A percentile compares a stretch with the other conserved stretches of the same genome.
These are phyloP conservation scores for Penicillium pancosmium DNA, from an alignment of 495 filamentous ascomycete species.

Conservation along the genomic window DNA sequence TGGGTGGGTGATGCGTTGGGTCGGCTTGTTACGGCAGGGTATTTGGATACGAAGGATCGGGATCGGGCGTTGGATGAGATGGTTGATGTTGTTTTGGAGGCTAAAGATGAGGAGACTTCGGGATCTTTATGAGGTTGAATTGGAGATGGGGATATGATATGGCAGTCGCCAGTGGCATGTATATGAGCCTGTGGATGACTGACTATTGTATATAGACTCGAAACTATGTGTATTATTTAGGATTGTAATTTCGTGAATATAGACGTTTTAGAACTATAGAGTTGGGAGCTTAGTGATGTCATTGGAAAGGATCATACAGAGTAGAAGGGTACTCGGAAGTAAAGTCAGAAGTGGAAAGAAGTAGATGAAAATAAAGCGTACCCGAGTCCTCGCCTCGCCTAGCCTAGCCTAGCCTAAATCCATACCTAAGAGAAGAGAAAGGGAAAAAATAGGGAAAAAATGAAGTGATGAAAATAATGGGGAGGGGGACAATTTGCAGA, in stretches of 20 bases:
- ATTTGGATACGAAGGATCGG: constrained; percentile 12
- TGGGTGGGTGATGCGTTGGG: constrained; percentile 30
- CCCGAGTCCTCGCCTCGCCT: no score
- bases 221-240: neutral
- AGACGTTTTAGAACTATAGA: neutral
- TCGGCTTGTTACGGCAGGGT: constrained; percentile 18
- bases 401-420: no score
- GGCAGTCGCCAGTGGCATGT: no score
- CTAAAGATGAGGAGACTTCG: constrained; percentile 23
- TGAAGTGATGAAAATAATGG: no score
- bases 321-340: no score
- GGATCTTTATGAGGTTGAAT: neutral
- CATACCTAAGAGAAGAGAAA: neutral
- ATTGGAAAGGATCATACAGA: no score
- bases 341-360: no score
- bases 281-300: no score
- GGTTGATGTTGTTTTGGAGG: constrained; percentile 30
- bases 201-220: no score
- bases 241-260: neutral
- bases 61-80: constrained; percentile 27
- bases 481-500: neutral
- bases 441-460: neutral
- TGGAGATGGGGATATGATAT: no score
- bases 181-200: neutral
- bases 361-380: no score